Conservation (phyloP, 371 early-diverging fungal species). For the Thermomucor indicae-seudaticae region DNA sequence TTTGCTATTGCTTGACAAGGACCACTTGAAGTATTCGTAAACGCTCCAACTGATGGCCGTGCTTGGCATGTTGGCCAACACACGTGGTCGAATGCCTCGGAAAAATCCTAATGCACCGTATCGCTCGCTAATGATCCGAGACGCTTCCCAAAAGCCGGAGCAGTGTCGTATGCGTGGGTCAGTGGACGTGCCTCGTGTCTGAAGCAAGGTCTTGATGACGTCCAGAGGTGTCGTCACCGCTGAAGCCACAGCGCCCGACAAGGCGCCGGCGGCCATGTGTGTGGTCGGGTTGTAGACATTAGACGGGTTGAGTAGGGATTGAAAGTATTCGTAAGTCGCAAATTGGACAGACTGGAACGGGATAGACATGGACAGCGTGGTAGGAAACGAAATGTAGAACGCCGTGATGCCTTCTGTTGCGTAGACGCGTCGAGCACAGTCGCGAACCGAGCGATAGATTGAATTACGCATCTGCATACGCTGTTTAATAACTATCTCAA, state of each 20-base stretch:
- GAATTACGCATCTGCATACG: conserved; percentile 87
- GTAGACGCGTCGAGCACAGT: conserved; percentile 68
- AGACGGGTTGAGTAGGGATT: conserved; percentile 68
- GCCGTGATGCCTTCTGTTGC: conserved; percentile 77
- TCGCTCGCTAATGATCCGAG: conserved; percentile 63
- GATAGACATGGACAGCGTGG: conserved; percentile 88
- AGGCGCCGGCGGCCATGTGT: conserved; percentile 79
- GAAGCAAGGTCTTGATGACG: conserved; percentile 90
- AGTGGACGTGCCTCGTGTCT: conserved; percentile 73
- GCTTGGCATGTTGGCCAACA: conserved; percentile 83
- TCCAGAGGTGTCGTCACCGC: conserved; percentile 89
- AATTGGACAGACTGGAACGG: conserved; percentile 95
- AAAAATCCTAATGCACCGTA: conserved; percentile 75
- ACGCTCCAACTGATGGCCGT: conserved; percentile 94
- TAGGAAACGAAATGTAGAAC: conserved; percentile 93
- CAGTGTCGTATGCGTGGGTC: conserved; percentile 65
- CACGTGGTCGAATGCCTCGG: conserved; percentile 72
- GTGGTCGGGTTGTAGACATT: conserved; percentile 75
- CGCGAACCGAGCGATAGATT: conserved; percentile 59
- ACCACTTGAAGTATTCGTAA: conserved; percentile 83
- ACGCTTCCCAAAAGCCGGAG: conserved; percentile 65
- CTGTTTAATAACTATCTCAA: conserved; percentile 81
- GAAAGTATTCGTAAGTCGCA: conserved; percentile 80
- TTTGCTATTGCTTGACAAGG: too few relatives aligned
- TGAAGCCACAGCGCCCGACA: conserved; percentile 85